Percentiles rank a stretch among this genome's conserved stretches.
Conservation (phyloP, 305 asterid species). For the Rubia peregrina region DNA sequence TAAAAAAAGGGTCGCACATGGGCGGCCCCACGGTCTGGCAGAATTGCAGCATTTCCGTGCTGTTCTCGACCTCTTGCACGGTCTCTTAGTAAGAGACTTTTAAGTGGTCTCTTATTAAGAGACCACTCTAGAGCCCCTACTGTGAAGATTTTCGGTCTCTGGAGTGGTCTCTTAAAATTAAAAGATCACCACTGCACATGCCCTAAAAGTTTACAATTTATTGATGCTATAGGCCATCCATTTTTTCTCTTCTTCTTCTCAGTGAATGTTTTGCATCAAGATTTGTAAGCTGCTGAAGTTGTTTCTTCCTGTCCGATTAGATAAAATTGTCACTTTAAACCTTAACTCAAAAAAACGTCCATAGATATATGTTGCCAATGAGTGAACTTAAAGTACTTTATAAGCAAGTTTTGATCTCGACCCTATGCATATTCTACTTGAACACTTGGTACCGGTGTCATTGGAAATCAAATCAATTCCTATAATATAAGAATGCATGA, state of each 20-base stretch:
- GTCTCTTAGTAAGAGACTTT: no score
- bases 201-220: neutral
- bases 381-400: neutral
- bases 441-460: neutral
- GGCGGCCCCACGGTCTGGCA: no score
- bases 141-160: no score
- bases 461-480: no score
- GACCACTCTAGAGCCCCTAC: no score
- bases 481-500: no score
- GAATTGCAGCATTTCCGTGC: no score
- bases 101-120: no score
- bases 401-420: neutral
- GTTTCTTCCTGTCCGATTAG: neutral
- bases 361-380: neutral
- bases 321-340: neutral
- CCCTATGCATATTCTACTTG: neutral
- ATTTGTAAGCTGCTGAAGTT: neutral
- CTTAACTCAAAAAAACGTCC: neutral
- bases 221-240: neutral
- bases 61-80: no score
- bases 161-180: no score
- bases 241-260: neutral
- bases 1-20: no score
- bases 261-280: slow-evolving; percentile 12
- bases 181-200: no score